Evolutionary conservation across 1,284 basidiomycete genomes (phyloP).

Genomic region (Moesziomyces antarcticus): DNA sequence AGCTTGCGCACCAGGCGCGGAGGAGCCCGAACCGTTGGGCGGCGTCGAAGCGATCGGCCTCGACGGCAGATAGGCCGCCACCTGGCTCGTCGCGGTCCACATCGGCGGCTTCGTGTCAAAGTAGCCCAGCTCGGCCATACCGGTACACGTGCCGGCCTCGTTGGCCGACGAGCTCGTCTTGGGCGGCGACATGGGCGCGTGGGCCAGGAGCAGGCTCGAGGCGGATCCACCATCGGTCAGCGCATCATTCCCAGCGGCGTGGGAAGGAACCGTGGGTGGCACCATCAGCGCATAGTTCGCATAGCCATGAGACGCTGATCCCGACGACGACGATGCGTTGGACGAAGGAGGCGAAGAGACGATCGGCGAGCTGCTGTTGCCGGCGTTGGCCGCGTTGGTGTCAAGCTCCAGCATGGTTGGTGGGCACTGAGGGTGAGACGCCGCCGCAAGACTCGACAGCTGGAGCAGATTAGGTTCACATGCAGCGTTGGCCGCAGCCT

Average conservation of each 20-base stretch:
- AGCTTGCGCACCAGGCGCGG: not conserved
- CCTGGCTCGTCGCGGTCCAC: not conserved
- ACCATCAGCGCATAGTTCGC: constrained; percentile 24
- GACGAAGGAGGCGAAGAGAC: constrained; percentile 35
- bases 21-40: not conserved
- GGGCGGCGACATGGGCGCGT: not conserved
- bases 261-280: constrained; percentile 32
- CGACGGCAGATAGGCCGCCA: not conserved
- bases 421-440: constrained; percentile 1
- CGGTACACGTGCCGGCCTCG: not conserved
- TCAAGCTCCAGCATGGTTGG: constrained; percentile 6
- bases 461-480: constrained; percentile 1
- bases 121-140: not conserved
- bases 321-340: constrained; percentile 26
- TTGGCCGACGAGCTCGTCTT: not conserved
- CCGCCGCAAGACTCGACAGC: not conserved
- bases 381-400: not conserved
- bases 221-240: not conserved
- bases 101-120: not conserved
- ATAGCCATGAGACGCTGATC: constrained; percentile 19
- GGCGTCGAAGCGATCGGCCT: not conserved
- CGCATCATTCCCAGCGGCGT: constrained; percentile 1
- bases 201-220: not conserved
- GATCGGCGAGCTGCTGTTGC: constrained; percentile 20
- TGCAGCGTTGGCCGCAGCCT: constrained; percentile 1